A percentile compares a stretch with the other conserved stretches of the same genome.
Conservation (phyloP, 495 filamentous ascomycete species). For the Acidiella bohemica region DNA sequence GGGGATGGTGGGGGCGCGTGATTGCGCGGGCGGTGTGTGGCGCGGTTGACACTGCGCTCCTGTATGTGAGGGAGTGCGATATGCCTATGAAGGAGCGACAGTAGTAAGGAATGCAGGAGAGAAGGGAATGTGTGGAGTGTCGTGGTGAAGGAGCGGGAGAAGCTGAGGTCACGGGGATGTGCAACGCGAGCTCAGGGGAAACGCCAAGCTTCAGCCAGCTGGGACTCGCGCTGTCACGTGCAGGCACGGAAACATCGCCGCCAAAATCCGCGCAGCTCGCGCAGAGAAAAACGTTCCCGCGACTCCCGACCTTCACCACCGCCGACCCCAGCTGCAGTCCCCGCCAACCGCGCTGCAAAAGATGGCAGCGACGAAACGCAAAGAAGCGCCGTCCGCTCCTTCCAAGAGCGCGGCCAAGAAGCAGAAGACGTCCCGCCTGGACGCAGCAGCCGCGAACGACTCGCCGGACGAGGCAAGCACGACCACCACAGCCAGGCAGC, state of each 20-base stretch:
- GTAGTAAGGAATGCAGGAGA: neutral
- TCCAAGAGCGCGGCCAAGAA: constrained; percentile 11
- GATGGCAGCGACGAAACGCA: constrained; percentile 16
- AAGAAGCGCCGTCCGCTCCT: constrained; percentile 10
- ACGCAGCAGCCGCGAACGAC: constrained; percentile 5
- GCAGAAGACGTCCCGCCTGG: constrained; percentile 13
- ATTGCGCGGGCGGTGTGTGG: too few species aligned
- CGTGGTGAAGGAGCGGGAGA: neutral
- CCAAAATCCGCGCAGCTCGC: neutral
- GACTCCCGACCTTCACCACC: too few species aligned
- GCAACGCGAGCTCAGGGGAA: too few species aligned
- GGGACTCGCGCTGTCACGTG: constrained; percentile 1
- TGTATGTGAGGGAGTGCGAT: too few species aligned
- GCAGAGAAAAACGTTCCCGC: neutral
- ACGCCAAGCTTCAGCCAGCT: neutral
- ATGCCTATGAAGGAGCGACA: too few species aligned
- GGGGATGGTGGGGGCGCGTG: too few species aligned
- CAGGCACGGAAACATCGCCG: neutral
- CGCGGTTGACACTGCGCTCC: too few species aligned
- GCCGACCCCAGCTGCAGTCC: too few species aligned
- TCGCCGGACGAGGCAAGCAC: too few species aligned
- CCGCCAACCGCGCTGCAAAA: neutral
- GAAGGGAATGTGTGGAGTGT: neutral
- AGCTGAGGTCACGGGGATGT: too few species aligned
- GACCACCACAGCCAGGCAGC: neutral